Evolutionary conservation across 2,329 filamentous ascomycete species (phyloP), one percentile per base, ranked within the genome.

Genomic region (Grosmannia penicillata): DNA sequence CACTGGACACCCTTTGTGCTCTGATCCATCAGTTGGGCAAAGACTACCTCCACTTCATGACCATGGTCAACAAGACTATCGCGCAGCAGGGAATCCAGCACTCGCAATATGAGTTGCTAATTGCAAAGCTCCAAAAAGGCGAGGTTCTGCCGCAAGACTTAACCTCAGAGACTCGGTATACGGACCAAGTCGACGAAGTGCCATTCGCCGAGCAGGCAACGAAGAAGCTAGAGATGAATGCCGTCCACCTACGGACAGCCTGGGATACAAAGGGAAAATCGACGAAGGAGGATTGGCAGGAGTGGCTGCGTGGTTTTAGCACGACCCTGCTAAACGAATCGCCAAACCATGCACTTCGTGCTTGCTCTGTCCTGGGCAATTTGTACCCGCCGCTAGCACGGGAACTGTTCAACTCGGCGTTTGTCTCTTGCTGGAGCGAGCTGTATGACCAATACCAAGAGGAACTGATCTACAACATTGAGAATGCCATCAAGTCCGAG

Each of bases 401-500:
- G 41, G 89, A 93, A 51, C 66, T 99, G 3, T 99, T 99, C 70
- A 99, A 99, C 56, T 94, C 91, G 13, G 91, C 91, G 0, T 99
- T 99, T 51, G 89, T 96, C 2, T 96, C 89, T 5, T 99, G 91
- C 59, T 99, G 91, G 91, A 93, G 86, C 36, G 91, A 98, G 53
- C 64, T 99, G 4, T 98, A 94, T 52, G 87, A 95, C 47, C 83
- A 91, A 49, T 96, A 93, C 51, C 91, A 96, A 49, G 89, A 98
- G 36, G 91, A 98, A 55, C 72, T 98, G 29, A 93, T 98, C 36
- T 78, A 82, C 38, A 93, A 93, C 19, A 93, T 99, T 37, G 91
- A 99, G 56, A 85, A 82, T 45, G 91, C 93, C 1, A 82, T 99
- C 48, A 91, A 86, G 39, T 96, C 89, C 4, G 82, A 89, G 37